A percentile compares a stretch with the other conserved stretches of the same genome.
These are phyloP conservation scores for Ochromonadaceae sp. DNA, from an alignment of 352 stramenopile species.

Conservation along the genomic window DNA sequence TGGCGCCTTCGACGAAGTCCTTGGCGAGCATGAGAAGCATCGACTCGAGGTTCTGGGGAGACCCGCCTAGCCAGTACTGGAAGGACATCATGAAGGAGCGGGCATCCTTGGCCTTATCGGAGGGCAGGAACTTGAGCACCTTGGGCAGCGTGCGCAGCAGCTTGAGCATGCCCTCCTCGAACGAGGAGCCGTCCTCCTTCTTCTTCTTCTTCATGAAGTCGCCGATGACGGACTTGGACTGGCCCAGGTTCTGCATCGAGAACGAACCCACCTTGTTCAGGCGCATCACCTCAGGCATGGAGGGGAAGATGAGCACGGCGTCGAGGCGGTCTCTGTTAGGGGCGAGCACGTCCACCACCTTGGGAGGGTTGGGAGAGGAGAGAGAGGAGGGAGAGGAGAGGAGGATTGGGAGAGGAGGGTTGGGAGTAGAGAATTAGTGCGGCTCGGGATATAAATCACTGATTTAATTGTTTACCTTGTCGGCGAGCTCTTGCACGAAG, in stretches of 20 bases:
- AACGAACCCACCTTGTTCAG: constrained; percentile 66
- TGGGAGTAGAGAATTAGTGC: neutral
- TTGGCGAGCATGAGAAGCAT: constrained; percentile 57
- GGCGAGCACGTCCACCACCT: constrained; percentile 50
- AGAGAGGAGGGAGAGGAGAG: neutral
- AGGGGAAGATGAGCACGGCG: constrained; percentile 56
- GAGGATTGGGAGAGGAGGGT: neutral
- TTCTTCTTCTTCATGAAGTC: constrained; percentile 78
- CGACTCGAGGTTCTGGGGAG: constrained; percentile 54
- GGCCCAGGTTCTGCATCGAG: constrained; percentile 63
- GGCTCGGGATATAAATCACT: neutral
- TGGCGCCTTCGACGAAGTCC: constrained; percentile 44
- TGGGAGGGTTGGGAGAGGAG: neutral
- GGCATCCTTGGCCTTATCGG: constrained; percentile 60
- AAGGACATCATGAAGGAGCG: constrained; percentile 74
- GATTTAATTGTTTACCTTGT: constrained; percentile 43
- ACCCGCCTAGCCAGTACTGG: constrained; percentile 68
- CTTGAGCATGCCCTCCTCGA: constrained; percentile 72
- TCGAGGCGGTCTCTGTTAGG: constrained; percentile 51
- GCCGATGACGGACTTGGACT: constrained; percentile 56
- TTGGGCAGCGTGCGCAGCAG: constrained; percentile 61
- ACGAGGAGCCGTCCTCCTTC: constrained; percentile 57
- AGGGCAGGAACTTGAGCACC: constrained; percentile 63
- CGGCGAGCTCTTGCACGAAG: constrained; percentile 65
- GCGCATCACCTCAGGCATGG: constrained; percentile 66